Evolutionary conservation across 129 eudicot species (phyloP), one percentile per base, ranked within the genome.

Genomic region (Silybum marianum): DNA sequence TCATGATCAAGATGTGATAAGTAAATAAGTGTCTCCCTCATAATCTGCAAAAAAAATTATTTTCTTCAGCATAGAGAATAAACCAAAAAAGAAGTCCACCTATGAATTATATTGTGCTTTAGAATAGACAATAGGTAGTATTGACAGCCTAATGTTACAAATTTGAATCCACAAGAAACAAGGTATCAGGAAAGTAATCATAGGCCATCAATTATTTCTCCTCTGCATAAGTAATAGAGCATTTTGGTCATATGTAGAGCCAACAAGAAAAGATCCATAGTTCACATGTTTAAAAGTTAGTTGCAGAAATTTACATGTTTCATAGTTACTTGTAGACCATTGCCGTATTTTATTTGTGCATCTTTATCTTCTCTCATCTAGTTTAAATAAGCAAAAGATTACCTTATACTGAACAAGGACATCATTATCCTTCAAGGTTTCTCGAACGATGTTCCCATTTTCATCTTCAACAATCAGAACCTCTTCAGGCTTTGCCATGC

Each of bases 401-500:
- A 96, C 99, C 99, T 96, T 96, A 83, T 96, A 96, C 48, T 96
- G 99, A 80, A 96, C 98, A 51, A 96, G 97, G 42, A 96, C 98
- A 76, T 96, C 99, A 84, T 96, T 96, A 71, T 96, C 99, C 84
- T 96, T 96, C 96, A 96, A 88, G 39, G 99, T 96, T 83, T 96
- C 99, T 80, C 99, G 99, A 78, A 96, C 99, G 74, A 96, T 96
- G 84, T 96, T 96, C 74, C 99, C 99, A 84, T 96, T 96, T 85
- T 96, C 99, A 84, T 96, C 99, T 81, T 96, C 99, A 46, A 96
- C 98, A 84, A 96, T 96, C 25, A 96, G 82, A 81, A 96, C 99
- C 81, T 96, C 99, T 88, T 96, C 99, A 62, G 98, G 99, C 84
- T 96, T 96, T 62, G 98, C 98, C 99, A 96, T 96, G 78, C 99